A percentile compares a stretch with the other conserved stretches of the same genome.
phyloP scores from a whole-genome alignment of 257 asterid genomes.

The Petunia axillaris region DNA sequence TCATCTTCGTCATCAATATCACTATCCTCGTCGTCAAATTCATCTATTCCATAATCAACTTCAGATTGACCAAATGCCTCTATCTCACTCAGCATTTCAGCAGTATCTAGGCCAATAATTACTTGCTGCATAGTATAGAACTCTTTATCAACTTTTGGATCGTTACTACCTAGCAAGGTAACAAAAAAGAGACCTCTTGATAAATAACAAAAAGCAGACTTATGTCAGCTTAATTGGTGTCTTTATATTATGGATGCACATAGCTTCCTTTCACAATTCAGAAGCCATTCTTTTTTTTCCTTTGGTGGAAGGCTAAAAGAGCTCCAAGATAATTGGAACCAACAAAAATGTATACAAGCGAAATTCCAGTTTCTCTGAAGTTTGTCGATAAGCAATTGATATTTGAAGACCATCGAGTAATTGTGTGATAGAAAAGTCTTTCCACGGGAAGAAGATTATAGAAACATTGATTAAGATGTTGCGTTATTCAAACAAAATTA shows the following conservation, averaged over 20 bases:
- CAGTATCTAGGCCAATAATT: slow-evolving; percentile 83
- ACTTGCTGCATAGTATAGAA: slow-evolving; percentile 77
- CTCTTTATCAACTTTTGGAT: slow-evolving; percentile 22
- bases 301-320: slow-evolving; percentile 1
- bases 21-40: slow-evolving; percentile 70
- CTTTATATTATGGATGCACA: neutral
- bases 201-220: neutral
- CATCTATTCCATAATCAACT: slow-evolving; percentile 65
- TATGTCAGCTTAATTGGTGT: neutral
- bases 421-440: neutral
- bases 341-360: neutral
- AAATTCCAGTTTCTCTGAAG: slow-evolving; percentile 3
- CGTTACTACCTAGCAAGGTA: neutral
- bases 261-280: slow-evolving; percentile 1
- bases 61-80: slow-evolving; percentile 76
- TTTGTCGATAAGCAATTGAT: neutral
- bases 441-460: slow-evolving; percentile 14
- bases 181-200: neutral
- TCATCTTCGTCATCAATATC: slow-evolving; percentile 74
- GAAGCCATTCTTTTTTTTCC: neutral
- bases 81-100: slow-evolving; percentile 81
- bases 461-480: slow-evolving; percentile 11
- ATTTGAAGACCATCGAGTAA: slow-evolving; percentile 9
- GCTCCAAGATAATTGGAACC: slow-evolving; percentile 13
- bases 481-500: slow-evolving; percentile 7